Percentiles rank a stretch among this genome's conserved stretches.
Evolutionary conservation across 306 rosid genomes (phyloP).

Genomic region (Pyrus pyrifolia): DNA sequence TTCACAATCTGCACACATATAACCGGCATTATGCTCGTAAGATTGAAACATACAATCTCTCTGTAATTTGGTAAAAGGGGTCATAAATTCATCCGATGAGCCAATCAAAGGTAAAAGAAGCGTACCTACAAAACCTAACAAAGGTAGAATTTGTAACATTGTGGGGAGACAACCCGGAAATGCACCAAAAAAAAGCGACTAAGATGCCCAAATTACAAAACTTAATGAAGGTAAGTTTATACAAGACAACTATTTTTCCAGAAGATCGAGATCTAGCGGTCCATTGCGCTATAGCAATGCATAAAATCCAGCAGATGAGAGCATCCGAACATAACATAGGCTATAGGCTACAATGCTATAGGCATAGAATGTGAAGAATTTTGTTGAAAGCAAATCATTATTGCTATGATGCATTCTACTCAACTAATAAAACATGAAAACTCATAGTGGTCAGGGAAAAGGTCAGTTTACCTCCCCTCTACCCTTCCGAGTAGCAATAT

Average conservation of each 20-base stretch:
- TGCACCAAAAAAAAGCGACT: background rate
- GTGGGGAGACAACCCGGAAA: background rate
- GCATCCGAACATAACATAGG: background rate
- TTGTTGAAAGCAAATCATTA: background rate
- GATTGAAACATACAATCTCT: background rate
- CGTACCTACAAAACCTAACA: background rate
- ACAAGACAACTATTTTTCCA: background rate
- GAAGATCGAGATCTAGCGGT: background rate
- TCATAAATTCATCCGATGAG: background rate
- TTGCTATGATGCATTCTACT: background rate
- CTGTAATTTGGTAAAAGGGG: background rate
- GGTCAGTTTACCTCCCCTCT: conserved; percentile 54
- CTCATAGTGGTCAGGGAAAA: background rate
- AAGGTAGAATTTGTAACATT: too few species aligned
- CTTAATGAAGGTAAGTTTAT: conserved; percentile 1
- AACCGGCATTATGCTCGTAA: background rate
- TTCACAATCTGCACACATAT: conserved; percentile 58
- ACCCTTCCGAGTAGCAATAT: conserved; percentile 82
- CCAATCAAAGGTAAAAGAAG: background rate
- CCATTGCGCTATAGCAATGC: background rate
- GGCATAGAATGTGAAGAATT: background rate
- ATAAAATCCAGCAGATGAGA: background rate
- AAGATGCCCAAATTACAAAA: background rate
- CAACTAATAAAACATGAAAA: background rate
- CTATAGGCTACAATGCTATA: background rate